Evolutionary conservation across 2,329 filamentous ascomycete genomes (phyloP).

Genomic region (Fusarium heterosporum): DNA sequence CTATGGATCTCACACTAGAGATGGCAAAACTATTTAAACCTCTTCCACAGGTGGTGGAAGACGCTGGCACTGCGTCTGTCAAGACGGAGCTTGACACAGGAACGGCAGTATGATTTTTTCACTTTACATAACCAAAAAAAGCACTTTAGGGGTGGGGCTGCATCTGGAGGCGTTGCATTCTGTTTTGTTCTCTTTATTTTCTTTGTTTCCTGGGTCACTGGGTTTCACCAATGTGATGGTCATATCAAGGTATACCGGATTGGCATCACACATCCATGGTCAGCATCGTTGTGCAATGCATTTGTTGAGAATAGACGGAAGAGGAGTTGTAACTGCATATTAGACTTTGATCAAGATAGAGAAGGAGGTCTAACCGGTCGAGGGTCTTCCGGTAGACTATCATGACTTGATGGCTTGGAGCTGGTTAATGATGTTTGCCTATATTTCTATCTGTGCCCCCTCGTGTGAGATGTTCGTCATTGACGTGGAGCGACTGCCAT

Average conservation of each 20-base stretch:
- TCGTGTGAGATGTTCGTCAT: conserved; percentile 16
- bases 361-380: conserved; percentile 47
- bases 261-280: conserved; percentile 48
- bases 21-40: conserved; percentile 79
- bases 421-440: conserved; percentile 52
- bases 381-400: conserved; percentile 48
- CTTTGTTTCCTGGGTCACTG: conserved; percentile 43
- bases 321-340: conserved; percentile 54
- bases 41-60: conserved; percentile 59
- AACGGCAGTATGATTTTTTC: conserved; percentile 50
- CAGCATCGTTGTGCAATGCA: conserved; percentile 51
- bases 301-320: conserved; percentile 54
- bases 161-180: conserved; percentile 56
- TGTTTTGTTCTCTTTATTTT: conserved; percentile 46
- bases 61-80: conserved; percentile 57
- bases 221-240: conserved; percentile 38
- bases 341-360: conserved; percentile 57
- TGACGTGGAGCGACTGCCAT: not conserved
- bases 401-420: conserved; percentile 52
- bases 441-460: conserved; percentile 26
- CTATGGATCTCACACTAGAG: conserved; percentile 73
- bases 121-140: conserved; percentile 44
- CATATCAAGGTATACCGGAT: conserved; percentile 37
- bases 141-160: conserved; percentile 51
- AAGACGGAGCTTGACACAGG: conserved; percentile 54